Evolutionary conservation across 305 asterid species (phyloP).

Genomic region (Withania somnifera): DNA sequence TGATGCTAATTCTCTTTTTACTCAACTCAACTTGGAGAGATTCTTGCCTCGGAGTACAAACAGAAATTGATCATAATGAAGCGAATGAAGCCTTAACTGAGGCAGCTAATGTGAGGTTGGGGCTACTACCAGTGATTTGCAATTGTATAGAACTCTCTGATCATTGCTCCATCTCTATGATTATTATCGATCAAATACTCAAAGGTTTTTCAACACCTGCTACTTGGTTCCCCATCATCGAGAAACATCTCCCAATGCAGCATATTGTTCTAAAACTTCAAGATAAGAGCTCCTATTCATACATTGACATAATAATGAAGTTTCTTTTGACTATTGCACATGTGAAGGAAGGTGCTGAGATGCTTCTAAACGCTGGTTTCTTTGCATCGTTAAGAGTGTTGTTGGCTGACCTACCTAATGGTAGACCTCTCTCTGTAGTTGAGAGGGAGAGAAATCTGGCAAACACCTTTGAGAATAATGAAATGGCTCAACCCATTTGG

Average conservation of each 20-base stretch:
- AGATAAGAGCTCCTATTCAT: slow-evolving; percentile 27
- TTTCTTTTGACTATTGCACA: slow-evolving; percentile 78
- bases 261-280: slow-evolving; percentile 59
- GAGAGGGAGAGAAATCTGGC: slow-evolving; percentile 35
- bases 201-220: slow-evolving; percentile 53
- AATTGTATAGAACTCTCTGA: slow-evolving; percentile 43
- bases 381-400: slow-evolving; percentile 49
- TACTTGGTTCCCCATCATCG: slow-evolving; percentile 72
- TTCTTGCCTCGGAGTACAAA: slow-evolving; percentile 12
- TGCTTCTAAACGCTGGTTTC: slow-evolving; percentile 72
- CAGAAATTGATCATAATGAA: slow-evolving; percentile 23
- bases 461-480: slow-evolving; percentile 27
- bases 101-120: slow-evolving; percentile 50
- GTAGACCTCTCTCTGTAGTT: slow-evolving; percentile 32
- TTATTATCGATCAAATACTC: slow-evolving; percentile 54
- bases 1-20: slow-evolving; percentile 56
- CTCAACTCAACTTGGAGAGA: slow-evolving; percentile 28
- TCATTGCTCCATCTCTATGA: slow-evolving; percentile 50
- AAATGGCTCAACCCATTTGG: slow-evolving; percentile 58
- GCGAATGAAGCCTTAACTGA: slow-evolving; percentile 38
- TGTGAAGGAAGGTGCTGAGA: slow-evolving; percentile 66
- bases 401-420: slow-evolving; percentile 38
- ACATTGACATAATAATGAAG: slow-evolving; percentile 41
- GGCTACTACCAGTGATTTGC: slow-evolving; percentile 74
- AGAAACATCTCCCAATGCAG: slow-evolving; percentile 56